phyloP scores from a whole-genome alignment of 768 basidiomycete genomes.

The Ramaria rubella region DNA sequence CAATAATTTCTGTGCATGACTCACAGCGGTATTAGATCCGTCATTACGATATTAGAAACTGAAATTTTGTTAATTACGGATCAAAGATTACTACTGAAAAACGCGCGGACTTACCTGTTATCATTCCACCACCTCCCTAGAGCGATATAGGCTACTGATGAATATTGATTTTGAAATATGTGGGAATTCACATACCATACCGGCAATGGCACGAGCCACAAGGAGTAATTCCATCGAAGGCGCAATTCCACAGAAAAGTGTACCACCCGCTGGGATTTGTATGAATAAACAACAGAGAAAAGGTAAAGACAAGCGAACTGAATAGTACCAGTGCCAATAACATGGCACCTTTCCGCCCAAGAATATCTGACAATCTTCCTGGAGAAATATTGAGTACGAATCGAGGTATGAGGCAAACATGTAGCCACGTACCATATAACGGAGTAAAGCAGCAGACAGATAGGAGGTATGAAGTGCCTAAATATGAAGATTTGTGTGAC shows the following conservation, averaged over 20 bases:
- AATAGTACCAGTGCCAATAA: slow-evolving; percentile 77
- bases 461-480: slow-evolving; percentile 82
- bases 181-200: slow-evolving; percentile 79
- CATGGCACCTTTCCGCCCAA: slow-evolving; percentile 84
- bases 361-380: slow-evolving; percentile 80
- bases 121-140: slow-evolving; percentile 44
- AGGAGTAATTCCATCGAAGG: slow-evolving; percentile 81
- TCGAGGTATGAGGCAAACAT: neutral
- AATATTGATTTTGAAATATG: neutral
- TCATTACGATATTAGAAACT: slow-evolving; percentile 81
- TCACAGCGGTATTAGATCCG: slow-evolving; percentile 85
- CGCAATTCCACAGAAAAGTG: slow-evolving; percentile 79
- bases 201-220: slow-evolving; percentile 75
- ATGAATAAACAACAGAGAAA: slow-evolving; percentile 2
- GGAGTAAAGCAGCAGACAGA: slow-evolving; percentile 91
- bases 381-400: slow-evolving; percentile 13
- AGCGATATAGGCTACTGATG: neutral
- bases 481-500: slow-evolving; percentile 59
- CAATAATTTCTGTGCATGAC: slow-evolving; percentile 21
- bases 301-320: slow-evolving; percentile 40
- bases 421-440: slow-evolving; percentile 54
- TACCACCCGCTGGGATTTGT: slow-evolving; percentile 44
- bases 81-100: too few relatives aligned
- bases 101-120: slow-evolving; percentile 63
- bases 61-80: too few relatives aligned